Conservation (phyloP, 352 stramenopile species). For the Pythium phragmiticola region DNA sequence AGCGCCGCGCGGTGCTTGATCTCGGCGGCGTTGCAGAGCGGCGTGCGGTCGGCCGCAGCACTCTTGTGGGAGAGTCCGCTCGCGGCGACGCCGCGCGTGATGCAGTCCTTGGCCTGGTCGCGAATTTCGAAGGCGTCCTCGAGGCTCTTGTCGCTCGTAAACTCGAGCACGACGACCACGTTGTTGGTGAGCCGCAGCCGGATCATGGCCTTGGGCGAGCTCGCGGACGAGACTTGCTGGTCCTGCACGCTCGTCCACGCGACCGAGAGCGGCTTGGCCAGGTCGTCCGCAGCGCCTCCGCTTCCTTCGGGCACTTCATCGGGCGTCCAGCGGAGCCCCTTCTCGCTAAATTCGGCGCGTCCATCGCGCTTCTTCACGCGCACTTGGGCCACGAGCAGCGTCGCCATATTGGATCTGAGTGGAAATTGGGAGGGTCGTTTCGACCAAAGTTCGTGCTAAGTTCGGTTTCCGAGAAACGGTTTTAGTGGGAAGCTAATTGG, state of each 20-base stretch:
- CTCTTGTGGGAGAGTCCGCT: constrained; percentile 38
- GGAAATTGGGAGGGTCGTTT: neutral
- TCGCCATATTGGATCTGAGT: constrained; percentile 20
- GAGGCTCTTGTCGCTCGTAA: constrained; percentile 44
- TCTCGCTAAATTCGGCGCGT: constrained; percentile 51
- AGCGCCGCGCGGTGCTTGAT: constrained; percentile 84
- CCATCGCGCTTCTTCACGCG: constrained; percentile 84
- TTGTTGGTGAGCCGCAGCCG: constrained; percentile 66
- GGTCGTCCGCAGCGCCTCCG: constrained; percentile 8
- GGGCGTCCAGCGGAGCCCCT: constrained; percentile 59
- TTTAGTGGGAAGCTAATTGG: neutral
- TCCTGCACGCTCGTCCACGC: constrained; percentile 70
- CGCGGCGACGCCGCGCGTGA: constrained; percentile 49
- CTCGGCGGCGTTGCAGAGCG: constrained; percentile 70
- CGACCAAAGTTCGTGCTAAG: constrained; percentile 1
- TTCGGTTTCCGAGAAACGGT: constrained; percentile 3
- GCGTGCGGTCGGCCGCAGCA: constrained; percentile 34
- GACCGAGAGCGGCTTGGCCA: constrained; percentile 40
- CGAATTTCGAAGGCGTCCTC: constrained; percentile 68
- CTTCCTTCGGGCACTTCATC: constrained; percentile 32
- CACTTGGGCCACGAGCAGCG: constrained; percentile 51
- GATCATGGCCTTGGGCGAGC: constrained; percentile 80
- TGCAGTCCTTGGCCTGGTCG: constrained; percentile 70
- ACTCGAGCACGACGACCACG: constrained; percentile 71
- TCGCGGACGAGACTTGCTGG: constrained; percentile 78